Evolutionary conservation across 1,284 basidiomycete species (phyloP).

Genomic region (Xerocomus nothofagi): DNA sequence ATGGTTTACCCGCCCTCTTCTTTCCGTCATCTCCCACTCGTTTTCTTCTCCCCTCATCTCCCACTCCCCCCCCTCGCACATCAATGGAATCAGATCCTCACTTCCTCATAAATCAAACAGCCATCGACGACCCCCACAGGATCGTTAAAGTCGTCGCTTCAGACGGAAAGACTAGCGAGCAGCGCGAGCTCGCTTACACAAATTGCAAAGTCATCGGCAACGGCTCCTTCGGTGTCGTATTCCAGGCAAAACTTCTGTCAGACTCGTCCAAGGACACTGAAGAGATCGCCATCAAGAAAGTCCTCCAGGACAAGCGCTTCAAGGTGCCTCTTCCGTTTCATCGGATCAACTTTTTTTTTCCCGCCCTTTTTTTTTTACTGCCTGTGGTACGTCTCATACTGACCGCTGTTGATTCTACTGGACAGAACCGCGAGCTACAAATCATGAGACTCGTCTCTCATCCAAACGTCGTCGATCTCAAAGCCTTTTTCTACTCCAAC

Average conservation of each 20-base stretch:
- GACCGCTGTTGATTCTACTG: constrained; percentile 3
- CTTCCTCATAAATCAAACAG: constrained; percentile 39
- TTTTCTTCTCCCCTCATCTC: constrained; percentile 11
- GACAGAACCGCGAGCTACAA: constrained; percentile 97
- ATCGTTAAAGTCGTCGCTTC: constrained; percentile 94
- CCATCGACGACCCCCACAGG: constrained; percentile 93
- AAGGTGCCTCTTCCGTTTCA: constrained; percentile 66
- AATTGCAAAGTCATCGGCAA: constrained; percentile 99
- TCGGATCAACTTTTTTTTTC: constrained; percentile 8
- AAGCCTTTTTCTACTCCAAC: constrained; percentile 99
- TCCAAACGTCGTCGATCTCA: constrained; percentile 97
- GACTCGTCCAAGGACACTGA: constrained; percentile 61
- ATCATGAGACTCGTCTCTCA: constrained; percentile 98
- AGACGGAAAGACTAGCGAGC: constrained; percentile 91
- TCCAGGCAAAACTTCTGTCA: constrained; percentile 77
- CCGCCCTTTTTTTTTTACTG: constrained; percentile 1
- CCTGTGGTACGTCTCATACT: constrained; percentile 6
- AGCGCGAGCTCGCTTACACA: constrained; percentile 90
- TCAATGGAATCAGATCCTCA: constrained; percentile 33
- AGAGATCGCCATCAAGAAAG: constrained; percentile 99
- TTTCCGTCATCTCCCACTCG: constrained; percentile 24
- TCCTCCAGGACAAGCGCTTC: constrained; percentile 99
- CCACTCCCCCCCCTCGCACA: constrained; percentile 9
- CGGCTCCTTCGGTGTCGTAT: constrained; percentile 98
- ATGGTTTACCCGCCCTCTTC: constrained; percentile 31